Evolutionary conservation across 495 filamentous ascomycete genomes (phyloP).

Genomic region (Penicillium desertorum): DNA sequence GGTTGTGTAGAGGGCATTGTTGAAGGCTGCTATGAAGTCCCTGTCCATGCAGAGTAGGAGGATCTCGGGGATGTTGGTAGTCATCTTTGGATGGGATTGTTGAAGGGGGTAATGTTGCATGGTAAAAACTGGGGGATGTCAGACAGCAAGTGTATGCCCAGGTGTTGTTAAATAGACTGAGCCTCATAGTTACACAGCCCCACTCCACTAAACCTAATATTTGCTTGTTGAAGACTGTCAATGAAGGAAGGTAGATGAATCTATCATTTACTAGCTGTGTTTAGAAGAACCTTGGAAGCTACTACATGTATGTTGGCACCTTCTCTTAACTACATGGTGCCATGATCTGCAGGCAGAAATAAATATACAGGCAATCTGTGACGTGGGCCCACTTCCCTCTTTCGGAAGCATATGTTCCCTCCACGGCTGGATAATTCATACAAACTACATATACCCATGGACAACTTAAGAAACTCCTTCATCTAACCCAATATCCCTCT

Average conservation of each 20-base stretch:
- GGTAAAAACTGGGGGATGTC: neutral
- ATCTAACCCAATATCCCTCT: constrained; percentile 33
- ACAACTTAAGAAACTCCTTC: constrained; percentile 5
- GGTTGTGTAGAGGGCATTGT: constrained; percentile 19
- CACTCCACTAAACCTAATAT: neutral
- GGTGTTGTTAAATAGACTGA: neutral
- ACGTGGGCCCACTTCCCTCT: neutral
- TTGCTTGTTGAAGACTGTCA: neutral
- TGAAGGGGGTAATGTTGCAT: neutral
- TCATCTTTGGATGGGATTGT: constrained; percentile 19
- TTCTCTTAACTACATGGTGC: neutral
- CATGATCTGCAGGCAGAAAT: neutral
- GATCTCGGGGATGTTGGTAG: constrained; percentile 38
- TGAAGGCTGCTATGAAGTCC: constrained; percentile 34
- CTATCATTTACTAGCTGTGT: neutral
- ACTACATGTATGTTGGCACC: neutral
- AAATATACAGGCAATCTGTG: neutral
- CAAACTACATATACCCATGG: neutral
- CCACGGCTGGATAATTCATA: neutral
- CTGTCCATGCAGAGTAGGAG: constrained; percentile 40
- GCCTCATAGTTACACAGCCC: neutral
- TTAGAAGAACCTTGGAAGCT: neutral
- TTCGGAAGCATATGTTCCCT: neutral
- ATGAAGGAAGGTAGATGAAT: neutral
- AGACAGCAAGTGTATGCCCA: neutral